A percentile compares a stretch with the other conserved stretches of the same genome.
Conservation (phyloP, 805 yeast genomes). For the Pichia eremophila region DNA sequence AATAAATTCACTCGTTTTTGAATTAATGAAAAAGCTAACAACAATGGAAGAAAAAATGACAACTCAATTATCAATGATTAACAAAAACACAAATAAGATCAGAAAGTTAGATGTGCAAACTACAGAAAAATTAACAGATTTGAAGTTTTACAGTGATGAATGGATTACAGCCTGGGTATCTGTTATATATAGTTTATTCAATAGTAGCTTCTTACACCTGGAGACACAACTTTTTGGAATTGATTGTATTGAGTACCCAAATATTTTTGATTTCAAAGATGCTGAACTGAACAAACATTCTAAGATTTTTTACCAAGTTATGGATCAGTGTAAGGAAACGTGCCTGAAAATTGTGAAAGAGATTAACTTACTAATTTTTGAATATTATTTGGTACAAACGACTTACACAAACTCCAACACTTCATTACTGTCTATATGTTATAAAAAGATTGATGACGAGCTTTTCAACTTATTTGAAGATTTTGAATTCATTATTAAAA, state of each 20-base stretch:
- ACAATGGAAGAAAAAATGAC: slow-evolving; percentile 3
- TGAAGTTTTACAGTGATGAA: slow-evolving; percentile 12
- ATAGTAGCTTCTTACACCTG: slow-evolving; percentile 17
- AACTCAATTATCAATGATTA: slow-evolving; percentile 4
- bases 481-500: slow-evolving; percentile 7
- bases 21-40: slow-evolving; percentile 13
- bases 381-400: slow-evolving; percentile 18
- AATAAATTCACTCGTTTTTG: slow-evolving; percentile 15
- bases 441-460: slow-evolving; percentile 13
- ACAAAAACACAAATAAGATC: slow-evolving; percentile 5
- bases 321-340: slow-evolving; percentile 16
- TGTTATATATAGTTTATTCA: slow-evolving; percentile 20
- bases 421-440: slow-evolving; percentile 15
- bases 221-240: slow-evolving; percentile 20
- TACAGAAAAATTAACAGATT: slow-evolving; percentile 7
- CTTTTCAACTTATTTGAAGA: slow-evolving; percentile 10
- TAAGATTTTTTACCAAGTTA: slow-evolving; percentile 14
- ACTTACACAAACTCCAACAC: slow-evolving; percentile 9
- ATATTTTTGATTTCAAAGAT: slow-evolving; percentile 17
- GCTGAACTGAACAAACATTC: slow-evolving; percentile 15
- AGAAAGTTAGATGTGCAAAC: slow-evolving; percentile 6
- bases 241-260: slow-evolving; percentile 16
- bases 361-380: slow-evolving; percentile 20
- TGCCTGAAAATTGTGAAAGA: slow-evolving; percentile 19
- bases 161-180: slow-evolving; percentile 24